A percentile compares a stretch with the other conserved stretches of the same genome.
These are phyloP conservation scores for Filosporella fistucella DNA, from an alignment of 495 filamentous ascomycete genomes.

Conservation along the genomic window DNA sequence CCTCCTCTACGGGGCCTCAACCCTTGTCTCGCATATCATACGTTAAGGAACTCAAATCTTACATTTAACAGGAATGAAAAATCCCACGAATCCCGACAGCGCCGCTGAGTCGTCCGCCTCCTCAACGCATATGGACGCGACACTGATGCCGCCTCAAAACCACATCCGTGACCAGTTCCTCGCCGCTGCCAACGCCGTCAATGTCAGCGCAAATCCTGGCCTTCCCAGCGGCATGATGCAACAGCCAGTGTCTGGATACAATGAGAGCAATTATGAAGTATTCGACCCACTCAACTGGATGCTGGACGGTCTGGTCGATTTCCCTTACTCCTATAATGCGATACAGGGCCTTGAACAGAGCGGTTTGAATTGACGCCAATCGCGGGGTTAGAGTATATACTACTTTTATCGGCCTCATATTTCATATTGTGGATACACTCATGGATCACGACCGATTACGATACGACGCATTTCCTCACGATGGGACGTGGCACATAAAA, in stretches of 20 bases:
- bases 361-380: constrained; percentile 17
- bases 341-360: constrained; percentile 24
- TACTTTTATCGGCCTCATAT: too few species aligned
- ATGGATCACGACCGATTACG: too few species aligned
- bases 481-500: too few species aligned
- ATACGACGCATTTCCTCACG: too few species aligned
- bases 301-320: constrained; percentile 77
- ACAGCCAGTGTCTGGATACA: constrained; percentile 21
- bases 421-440: too few species aligned
- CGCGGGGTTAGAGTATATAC: too few species aligned
- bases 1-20: too few species aligned
- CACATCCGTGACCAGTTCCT: constrained; percentile 22
- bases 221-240: constrained; percentile 18
- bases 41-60: background rate
- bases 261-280: constrained; percentile 27
- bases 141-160: constrained; percentile 40
- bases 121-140: constrained; percentile 51
- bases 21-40: too few species aligned
- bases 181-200: constrained; percentile 7
- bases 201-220: constrained; percentile 16
- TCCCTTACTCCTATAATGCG: constrained; percentile 57
- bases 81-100: constrained; percentile 82
- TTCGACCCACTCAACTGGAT: constrained; percentile 84
- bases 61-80: constrained; percentile 65
- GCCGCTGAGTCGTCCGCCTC: constrained; percentile 67